phyloP scores from a whole-genome alignment of 345 rosid genomes.

The Tarenaya hassleriana region DNA sequence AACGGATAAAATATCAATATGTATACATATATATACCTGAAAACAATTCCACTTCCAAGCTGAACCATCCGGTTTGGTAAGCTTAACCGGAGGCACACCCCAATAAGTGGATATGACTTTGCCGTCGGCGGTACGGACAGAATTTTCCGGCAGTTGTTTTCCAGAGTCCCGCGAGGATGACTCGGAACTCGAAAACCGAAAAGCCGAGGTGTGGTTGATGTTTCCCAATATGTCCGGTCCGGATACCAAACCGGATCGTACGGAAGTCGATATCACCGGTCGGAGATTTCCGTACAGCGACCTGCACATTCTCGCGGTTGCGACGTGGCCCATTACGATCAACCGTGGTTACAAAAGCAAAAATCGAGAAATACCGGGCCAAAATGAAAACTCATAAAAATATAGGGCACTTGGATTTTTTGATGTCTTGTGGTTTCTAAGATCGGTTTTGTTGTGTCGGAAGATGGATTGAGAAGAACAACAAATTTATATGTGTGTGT shows the following conservation, averaged over 20 bases:
- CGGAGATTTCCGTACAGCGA: slow-evolving; percentile 24
- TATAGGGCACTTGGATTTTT: too few relatives aligned
- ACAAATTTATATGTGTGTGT: too few relatives aligned
- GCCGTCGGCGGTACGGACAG: slow-evolving; percentile 19
- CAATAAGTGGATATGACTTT: slow-evolving; percentile 42
- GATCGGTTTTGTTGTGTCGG: too few relatives aligned
- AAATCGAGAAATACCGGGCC: too few relatives aligned
- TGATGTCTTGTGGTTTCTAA: too few relatives aligned
- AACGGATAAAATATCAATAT: too few relatives aligned
- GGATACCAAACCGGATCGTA: slow-evolving; percentile 17
- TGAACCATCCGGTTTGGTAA: slow-evolving; percentile 53
- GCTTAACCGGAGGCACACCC: slow-evolving; percentile 41
- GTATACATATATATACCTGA: slow-evolving; percentile 26
- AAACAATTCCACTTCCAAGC: slow-evolving; percentile 69
- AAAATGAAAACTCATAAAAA: too few relatives aligned
- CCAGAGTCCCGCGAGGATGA: slow-evolving; percentile 12
- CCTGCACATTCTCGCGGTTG: slow-evolving; percentile 4
- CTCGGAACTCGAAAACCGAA: slow-evolving; percentile 20
- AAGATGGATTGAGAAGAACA: too few relatives aligned
- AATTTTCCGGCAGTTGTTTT: slow-evolving; percentile 10
- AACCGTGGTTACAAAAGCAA: too few relatives aligned
- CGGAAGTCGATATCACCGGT: slow-evolving; percentile 26
- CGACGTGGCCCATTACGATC: slow-evolving; percentile 6
- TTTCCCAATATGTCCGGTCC: slow-evolving; percentile 9
- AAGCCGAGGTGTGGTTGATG: slow-evolving; percentile 1